A percentile compares a stretch with the other conserved stretches of the same genome.
Conservation (phyloP, 768 basidiomycete species). For the Leucogyrophana mollusca region DNA sequence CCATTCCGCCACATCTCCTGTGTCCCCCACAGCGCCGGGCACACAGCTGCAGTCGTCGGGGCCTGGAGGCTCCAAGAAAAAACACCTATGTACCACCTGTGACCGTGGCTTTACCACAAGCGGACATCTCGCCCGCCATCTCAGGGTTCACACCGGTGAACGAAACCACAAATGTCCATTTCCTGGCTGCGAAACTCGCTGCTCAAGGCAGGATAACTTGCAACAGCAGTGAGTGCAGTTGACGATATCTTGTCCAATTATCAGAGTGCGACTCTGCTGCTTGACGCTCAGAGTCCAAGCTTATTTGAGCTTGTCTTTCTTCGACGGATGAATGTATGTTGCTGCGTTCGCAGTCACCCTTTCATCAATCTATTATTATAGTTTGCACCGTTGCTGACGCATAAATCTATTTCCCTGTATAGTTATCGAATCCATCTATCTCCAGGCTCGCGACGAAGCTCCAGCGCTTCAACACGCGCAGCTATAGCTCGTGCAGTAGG, state of each 20-base stretch:
- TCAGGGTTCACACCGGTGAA: constrained; percentile 90
- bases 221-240: constrained; percentile 32
- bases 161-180: constrained; percentile 92
- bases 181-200: constrained; percentile 91
- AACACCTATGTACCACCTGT: constrained; percentile 70
- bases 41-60: constrained; percentile 7
- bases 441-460: constrained; percentile 71
- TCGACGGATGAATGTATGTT: too few species aligned
- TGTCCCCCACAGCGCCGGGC: constrained; percentile 8
- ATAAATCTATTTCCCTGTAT: constrained; percentile 6
- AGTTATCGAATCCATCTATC: constrained; percentile 84
- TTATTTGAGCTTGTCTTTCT: background rate
- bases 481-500: constrained; percentile 47
- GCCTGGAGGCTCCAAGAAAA: constrained; percentile 24
- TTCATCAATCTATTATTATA: too few species aligned
- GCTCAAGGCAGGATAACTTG: constrained; percentile 88
- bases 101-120: constrained; percentile 82
- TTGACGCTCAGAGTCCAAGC: too few species aligned
- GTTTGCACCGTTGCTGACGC: background rate
- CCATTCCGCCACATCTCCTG: constrained; percentile 14
- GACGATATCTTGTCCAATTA: background rate
- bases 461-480: constrained; percentile 53
- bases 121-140: constrained; percentile 85
- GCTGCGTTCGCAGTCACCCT: too few species aligned
- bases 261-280: too few species aligned